Evolutionary conservation across 768 basidiomycete species (phyloP).

Genomic region (Piloderma croceum): DNA sequence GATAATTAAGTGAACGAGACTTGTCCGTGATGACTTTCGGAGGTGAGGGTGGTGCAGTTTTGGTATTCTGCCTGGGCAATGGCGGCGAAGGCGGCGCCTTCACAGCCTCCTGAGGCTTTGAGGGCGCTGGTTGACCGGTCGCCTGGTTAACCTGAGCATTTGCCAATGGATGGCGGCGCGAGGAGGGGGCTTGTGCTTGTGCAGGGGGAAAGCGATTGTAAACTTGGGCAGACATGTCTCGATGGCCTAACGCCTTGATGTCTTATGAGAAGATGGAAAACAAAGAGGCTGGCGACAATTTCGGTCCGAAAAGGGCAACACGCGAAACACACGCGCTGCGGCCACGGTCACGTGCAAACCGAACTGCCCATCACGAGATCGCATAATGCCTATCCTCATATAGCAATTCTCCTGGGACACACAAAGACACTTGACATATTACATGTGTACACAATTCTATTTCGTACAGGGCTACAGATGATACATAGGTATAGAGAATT

Average conservation of each 20-base stretch:
- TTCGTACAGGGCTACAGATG: too few species aligned
- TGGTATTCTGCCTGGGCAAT: slow-evolving; percentile 75
- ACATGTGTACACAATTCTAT: too few species aligned
- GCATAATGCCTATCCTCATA: too few species aligned
- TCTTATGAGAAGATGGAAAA: too few species aligned
- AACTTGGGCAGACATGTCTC: slow-evolving; percentile 31
- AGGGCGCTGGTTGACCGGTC: slow-evolving; percentile 29
- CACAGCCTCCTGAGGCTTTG: slow-evolving; percentile 36
- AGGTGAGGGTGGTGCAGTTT: slow-evolving; percentile 75
- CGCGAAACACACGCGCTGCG: too few species aligned
- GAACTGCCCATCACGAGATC: too few species aligned
- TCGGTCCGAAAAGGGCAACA: too few species aligned
- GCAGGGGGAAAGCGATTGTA: slow-evolving; percentile 31
- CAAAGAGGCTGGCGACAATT: too few species aligned
- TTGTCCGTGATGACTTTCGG: slow-evolving; percentile 71
- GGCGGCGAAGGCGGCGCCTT: slow-evolving; percentile 52
- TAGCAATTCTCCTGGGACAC: too few species aligned
- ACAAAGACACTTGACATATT: too few species aligned
- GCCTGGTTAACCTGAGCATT: slow-evolving; percentile 33
- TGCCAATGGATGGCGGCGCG: slow-evolving; percentile 38
- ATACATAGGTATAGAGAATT: too few species aligned
- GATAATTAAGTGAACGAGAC: slow-evolving; percentile 49
- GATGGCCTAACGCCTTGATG: slow-evolving; percentile 48
- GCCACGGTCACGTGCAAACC: too few species aligned
- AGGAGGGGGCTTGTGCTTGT: slow-evolving; percentile 21